Conservation (phyloP, 2,329 filamentous ascomycete genomes). For the Colletotrichum siamense region DNA sequence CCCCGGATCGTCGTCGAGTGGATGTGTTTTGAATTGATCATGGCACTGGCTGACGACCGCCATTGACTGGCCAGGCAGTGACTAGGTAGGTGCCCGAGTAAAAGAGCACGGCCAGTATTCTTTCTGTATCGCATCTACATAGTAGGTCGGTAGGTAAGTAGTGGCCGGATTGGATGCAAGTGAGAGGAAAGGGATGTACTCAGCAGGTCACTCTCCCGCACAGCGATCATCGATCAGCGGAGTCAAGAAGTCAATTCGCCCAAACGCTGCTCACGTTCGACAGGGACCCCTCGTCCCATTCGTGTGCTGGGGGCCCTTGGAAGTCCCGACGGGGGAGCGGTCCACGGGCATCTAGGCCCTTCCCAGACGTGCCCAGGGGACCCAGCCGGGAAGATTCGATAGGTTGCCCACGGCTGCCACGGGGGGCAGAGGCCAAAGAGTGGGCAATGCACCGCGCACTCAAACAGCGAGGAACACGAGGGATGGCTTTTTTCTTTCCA, state of each 20-base stretch:
- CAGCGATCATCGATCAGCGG: constrained; percentile 11
- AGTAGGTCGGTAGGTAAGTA: background rate
- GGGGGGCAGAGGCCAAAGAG: background rate
- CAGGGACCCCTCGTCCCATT: background rate
- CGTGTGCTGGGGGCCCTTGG: background rate
- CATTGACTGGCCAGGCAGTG: background rate
- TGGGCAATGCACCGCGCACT: background rate
- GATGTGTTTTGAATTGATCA: background rate
- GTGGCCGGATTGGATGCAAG: background rate
- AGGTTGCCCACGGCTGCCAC: background rate
- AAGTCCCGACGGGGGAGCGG: constrained; percentile 12
- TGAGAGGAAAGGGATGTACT: background rate
- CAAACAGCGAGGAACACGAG: background rate
- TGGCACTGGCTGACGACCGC: background rate
- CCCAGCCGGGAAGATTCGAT: background rate
- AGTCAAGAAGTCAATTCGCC: constrained; percentile 17
- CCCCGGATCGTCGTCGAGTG: background rate
- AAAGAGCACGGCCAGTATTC: background rate
- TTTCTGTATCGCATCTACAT: background rate
- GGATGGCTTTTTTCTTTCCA: background rate
- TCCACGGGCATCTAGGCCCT: constrained; percentile 11
- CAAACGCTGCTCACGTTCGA: background rate
- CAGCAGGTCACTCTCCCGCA: background rate
- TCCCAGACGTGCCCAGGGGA: background rate
- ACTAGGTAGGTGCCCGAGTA: background rate